Percentiles rank a stretch among this genome's conserved stretches.
phyloP scores from a whole-genome alignment of 139 green algal genomes.

The Chlamydomonas schloesseri region DNA sequence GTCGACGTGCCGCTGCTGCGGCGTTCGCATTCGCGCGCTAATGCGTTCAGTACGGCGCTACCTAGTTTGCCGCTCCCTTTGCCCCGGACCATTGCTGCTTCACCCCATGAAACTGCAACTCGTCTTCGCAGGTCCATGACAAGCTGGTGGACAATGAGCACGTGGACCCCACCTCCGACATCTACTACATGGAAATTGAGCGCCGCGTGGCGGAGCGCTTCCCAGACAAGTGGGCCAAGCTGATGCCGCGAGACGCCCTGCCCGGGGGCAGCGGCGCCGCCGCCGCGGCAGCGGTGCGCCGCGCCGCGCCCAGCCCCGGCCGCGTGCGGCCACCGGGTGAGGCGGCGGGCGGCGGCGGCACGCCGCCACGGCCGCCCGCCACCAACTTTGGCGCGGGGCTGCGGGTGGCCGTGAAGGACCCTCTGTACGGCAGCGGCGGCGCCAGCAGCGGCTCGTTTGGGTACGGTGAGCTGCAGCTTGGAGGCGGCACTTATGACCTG shows the following conservation, averaged over 20 bases:
- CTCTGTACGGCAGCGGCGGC: neutral
- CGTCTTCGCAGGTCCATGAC: conserved; percentile 54
- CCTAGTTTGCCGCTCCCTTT: too few species aligned
- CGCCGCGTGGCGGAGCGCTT: conserved; percentile 48
- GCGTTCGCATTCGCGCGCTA: too few species aligned
- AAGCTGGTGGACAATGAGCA: conserved; percentile 51
- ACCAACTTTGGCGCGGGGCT: conserved; percentile 5
- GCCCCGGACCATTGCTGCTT: neutral
- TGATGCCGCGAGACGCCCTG: neutral
- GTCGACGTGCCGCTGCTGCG: too few species aligned
- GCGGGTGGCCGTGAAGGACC: conserved; percentile 29
- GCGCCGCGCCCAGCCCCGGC: conserved; percentile 7
- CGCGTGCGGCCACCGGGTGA: neutral
- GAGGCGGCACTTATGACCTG: neutral
- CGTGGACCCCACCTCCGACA: conserved; percentile 49
- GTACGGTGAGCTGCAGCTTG: neutral
- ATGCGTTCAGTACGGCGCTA: too few species aligned
- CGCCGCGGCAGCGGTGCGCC: neutral
- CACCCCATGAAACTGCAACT: neutral
- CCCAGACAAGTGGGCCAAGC: conserved; percentile 43
- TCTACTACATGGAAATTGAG: conserved; percentile 66
- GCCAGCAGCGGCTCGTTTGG: neutral
- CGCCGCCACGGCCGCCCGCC: neutral
- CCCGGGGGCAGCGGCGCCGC: conserved; percentile 9
- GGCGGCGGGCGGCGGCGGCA: too few species aligned